Evolutionary conservation across 257 asterid species (phyloP).

Genomic region (Misopates orontium): DNA sequence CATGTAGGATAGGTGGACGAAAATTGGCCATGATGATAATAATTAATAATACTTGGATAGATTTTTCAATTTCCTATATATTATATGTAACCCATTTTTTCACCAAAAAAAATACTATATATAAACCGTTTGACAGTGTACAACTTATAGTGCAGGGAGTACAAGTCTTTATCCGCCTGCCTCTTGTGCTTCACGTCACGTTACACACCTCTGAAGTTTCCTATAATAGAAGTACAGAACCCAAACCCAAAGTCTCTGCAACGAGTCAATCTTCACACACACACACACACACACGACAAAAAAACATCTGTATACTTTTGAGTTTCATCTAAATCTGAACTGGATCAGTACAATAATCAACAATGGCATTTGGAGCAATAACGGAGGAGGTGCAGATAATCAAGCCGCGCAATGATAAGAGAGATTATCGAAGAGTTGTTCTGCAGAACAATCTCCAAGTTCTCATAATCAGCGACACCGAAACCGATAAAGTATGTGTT

Average conservation of each 20-base stretch:
- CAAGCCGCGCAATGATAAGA: constrained; percentile 79
- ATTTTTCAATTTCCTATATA: too few species aligned
- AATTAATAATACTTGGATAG: too few species aligned
- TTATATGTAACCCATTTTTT: too few species aligned
- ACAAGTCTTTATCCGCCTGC: not conserved
- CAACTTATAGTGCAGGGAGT: not conserved
- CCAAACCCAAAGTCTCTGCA: not conserved
- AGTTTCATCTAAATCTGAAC: not conserved
- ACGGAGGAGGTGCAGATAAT: constrained; percentile 54
- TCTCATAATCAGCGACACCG: constrained; percentile 92
- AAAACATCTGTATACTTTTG: too few species aligned
- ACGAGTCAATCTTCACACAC: not conserved
- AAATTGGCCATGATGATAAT: too few species aligned
- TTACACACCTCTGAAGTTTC: not conserved
- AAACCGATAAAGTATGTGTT: constrained; percentile 73
- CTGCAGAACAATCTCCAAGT: constrained; percentile 73
- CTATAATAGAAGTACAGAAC: not conserved
- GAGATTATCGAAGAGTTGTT: constrained; percentile 75
- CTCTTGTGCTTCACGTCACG: not conserved
- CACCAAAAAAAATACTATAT: too few species aligned
- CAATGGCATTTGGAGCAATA: constrained; percentile 53
- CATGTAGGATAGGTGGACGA: too few species aligned
- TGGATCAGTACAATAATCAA: constrained; percentile 4
- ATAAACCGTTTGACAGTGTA: too few species aligned
- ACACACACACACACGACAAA: not conserved